Evolutionary conservation across 176 grass and related monocot species (phyloP), one percentile per base, ranked within the genome.

Genomic region (Triticum turgidum): DNA sequence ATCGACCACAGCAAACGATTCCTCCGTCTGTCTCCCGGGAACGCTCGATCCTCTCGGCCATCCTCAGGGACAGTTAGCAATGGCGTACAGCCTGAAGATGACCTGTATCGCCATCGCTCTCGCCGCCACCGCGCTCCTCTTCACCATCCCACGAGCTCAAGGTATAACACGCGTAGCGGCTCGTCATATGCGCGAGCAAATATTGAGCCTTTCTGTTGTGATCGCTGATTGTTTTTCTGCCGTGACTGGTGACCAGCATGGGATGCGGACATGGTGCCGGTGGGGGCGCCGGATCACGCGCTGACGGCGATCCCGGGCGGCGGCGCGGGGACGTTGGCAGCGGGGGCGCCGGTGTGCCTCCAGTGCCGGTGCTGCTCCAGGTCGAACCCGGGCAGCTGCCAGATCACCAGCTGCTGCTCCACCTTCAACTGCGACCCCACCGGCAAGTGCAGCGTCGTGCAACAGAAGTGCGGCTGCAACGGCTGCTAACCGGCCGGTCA

Each of bases 371-470:
- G 74, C 17, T 77, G 74, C 74, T 68, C 45, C 47, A 9, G 8
- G 2, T 6, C 74, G 9, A 34, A 77, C 47, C 14, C 47, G 9
- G 32, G 47, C 47, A 77, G 5, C 25, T 77, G 74, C 47, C 47
- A 77, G 74, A 33, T 77, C 6, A 77, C 74, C 15, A 33, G 18
- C 47, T 77, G 74, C 74, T 67, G 41, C 63, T 47, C 59, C 38
- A 24, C 6, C 37, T 65, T 63, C 59, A 27, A 81, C 42, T 34
- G 74, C 74, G 29, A 52, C 15, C 22, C 73, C 15, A 5, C 15
- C 27, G 74, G 47, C 25, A 77, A 77, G 74, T 77, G 74, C 74
- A 77, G 56, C 74, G 2, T 77, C 13, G 74, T 77, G 74, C 74
- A 56, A 21, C 15, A 33, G 3, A 56, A 56, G 47, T 77, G 74